phyloP scores from a whole-genome alignment of 768 basidiomycete species.

The Tylopilus felleus region DNA sequence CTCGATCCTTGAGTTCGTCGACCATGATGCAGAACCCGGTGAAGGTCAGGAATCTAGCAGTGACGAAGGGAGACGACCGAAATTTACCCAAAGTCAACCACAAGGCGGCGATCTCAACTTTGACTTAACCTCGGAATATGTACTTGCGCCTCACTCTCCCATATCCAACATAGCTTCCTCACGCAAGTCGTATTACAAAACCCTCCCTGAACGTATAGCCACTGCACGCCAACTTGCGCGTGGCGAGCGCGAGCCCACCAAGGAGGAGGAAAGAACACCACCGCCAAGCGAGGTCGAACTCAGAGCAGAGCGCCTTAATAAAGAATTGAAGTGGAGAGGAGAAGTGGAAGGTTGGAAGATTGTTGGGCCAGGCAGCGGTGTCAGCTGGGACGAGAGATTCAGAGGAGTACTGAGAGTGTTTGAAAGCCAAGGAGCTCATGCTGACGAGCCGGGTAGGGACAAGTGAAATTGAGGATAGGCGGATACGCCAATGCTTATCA shows the following conservation, averaged over 20 bases:
- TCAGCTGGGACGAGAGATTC: slow-evolving; percentile 79
- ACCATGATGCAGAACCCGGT: slow-evolving; percentile 16
- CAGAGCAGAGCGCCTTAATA: slow-evolving; percentile 81
- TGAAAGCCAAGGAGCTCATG: slow-evolving; percentile 35
- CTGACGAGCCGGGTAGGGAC: neutral
- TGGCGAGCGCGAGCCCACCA: slow-evolving; percentile 78
- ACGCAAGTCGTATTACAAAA: slow-evolving; percentile 73
- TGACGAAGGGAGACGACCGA: slow-evolving; percentile 7
- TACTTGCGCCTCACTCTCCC: slow-evolving; percentile 64
- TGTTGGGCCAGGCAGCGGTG: slow-evolving; percentile 56
- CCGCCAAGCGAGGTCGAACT: slow-evolving; percentile 88
- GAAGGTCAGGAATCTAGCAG: slow-evolving; percentile 2
- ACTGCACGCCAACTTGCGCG: slow-evolving; percentile 73
- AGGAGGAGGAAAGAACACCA: slow-evolving; percentile 72
- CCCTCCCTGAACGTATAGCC: slow-evolving; percentile 60
- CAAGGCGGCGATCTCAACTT: slow-evolving; percentile 70
- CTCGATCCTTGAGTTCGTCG: slow-evolving; percentile 14
- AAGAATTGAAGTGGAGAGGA: slow-evolving; percentile 82
- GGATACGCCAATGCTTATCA: neutral
- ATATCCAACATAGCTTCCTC: slow-evolving; percentile 61
- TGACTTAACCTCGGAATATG: slow-evolving; percentile 59
- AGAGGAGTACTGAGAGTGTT: slow-evolving; percentile 59
- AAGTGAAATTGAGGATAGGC: neutral
- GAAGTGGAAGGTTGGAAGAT: slow-evolving; percentile 80
- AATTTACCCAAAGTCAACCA: neutral